Conservation (phyloP, 2,329 filamentous ascomycete genomes). For the Sphaerulina musiva region DNA sequence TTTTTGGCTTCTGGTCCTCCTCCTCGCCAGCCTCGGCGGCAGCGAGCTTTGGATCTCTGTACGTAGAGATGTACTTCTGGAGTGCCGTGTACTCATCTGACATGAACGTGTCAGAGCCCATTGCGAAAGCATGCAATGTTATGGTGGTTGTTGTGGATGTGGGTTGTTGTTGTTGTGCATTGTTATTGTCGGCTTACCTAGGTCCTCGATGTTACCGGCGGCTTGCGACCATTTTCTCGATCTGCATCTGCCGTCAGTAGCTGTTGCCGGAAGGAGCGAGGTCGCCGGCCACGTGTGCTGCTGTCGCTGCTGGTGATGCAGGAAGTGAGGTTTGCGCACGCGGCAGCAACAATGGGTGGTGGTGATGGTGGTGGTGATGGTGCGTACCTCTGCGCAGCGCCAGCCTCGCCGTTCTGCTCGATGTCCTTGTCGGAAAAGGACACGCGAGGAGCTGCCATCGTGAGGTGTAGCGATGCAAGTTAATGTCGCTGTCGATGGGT, state of each 20-base stretch:
- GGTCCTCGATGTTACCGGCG: constrained; percentile 40
- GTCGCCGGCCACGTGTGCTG: background rate
- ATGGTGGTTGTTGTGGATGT: background rate
- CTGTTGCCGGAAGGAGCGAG: background rate
- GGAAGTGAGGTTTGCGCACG: background rate
- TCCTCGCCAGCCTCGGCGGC: constrained; percentile 40
- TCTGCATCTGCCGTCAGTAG: constrained; percentile 22
- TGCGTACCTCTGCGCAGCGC: constrained; percentile 18
- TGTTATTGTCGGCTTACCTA: constrained; percentile 22
- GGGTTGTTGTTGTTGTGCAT: background rate
- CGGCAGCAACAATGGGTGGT: constrained; percentile 1
- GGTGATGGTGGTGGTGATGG: background rate
- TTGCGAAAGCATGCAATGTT: constrained; percentile 5
- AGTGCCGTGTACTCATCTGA: constrained; percentile 60
- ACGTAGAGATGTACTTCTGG: constrained; percentile 62
- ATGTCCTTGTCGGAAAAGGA: constrained; percentile 38
- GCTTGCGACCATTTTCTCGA: constrained; percentile 38
- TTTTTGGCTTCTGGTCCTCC: constrained; percentile 44
- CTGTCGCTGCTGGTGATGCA: background rate
- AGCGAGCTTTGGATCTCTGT: constrained; percentile 53
- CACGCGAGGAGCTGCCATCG: constrained; percentile 36
- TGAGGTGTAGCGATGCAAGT: constrained; percentile 29
- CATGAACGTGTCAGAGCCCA: constrained; percentile 16
- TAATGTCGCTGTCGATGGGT: constrained; percentile 26
- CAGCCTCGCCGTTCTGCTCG: constrained; percentile 34